Base-by-base conservation (phyloP, 1,284 basidiomycete species). In the Austroboletus novae-zelandiae region DNA sequence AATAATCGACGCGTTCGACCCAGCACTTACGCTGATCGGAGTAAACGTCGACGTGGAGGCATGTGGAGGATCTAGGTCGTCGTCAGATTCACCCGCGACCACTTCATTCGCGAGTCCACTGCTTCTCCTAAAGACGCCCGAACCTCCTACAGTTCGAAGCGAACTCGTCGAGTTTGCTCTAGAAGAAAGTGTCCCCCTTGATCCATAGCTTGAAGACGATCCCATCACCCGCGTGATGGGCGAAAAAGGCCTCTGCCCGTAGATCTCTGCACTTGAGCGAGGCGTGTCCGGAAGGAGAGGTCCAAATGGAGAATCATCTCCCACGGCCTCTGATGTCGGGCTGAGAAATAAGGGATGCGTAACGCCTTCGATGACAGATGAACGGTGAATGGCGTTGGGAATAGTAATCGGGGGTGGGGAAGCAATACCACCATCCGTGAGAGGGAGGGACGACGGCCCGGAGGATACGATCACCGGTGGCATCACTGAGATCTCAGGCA, bases 261-360 rank as follows among this genome's bases (percentile, higher is more conserved):
- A 65, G 42, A 64, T 62, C 29, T 61, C 59, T n/a, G 63, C 55
- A 27, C 61, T 65, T 5, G 63, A 67, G 36, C 65, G 61, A 0
- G 63, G 57, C 0, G 64, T 65, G 36, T 69, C 64, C 1, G 61
- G 67, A 41, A 65, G 54, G 39, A 65, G 52, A 14, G 67, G 67
- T 13, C 67, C 64, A 27, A 65, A 65, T 11, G 64, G 64, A 25
- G 61, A 67, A 25, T 64, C 62, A 32, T 67, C 63, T 7, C 45
- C 53, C 49, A 48, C 18, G 23, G 51, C 23, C 43, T 54, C 60
- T 20, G 59, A 43, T 9, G 54, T 58, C 37, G 61, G 54, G 5
- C 59, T 67, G 18, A 55, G 55, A 31, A 57, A 50, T n/a, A 64
- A 39, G 5, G 53, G 51, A 0, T 43, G 49, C n/a, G 52, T 35